Evolutionary conservation across 192 early-diverging fungal genomes (phyloP).

Genomic region (Entomortierella parvispora): DNA sequence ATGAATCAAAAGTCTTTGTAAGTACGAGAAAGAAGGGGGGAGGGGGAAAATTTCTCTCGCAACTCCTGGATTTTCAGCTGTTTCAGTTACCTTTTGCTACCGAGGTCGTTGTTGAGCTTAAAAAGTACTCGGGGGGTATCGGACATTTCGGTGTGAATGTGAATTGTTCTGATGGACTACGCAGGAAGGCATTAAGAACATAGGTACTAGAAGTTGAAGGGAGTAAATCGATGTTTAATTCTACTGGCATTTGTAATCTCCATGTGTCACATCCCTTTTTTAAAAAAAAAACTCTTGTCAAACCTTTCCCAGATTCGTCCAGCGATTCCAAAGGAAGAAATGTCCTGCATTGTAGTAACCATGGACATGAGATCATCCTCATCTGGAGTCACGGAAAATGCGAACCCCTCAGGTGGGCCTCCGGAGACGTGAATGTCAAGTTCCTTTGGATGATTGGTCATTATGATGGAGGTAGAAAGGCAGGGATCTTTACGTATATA

Average conservation of each 20-base stretch:
- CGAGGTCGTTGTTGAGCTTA: neutral
- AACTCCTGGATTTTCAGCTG: neutral
- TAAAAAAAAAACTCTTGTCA: no score
- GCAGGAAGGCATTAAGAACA: constrained; percentile 50
- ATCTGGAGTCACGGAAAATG: neutral
- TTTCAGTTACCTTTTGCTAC: no score
- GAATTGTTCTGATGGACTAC: constrained; percentile 27
- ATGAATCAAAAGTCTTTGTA: neutral
- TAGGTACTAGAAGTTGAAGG: constrained; percentile 55
- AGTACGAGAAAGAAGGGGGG: no score
- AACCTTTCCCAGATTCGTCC: constrained; percentile 67
- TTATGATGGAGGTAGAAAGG: no score
- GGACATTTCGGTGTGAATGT: constrained; percentile 43
- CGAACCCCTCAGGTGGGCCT: constrained; percentile 21
- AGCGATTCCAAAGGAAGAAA: constrained; percentile 59
- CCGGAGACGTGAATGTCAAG: constrained; percentile 28
- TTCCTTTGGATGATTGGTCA: constrained; percentile 35
- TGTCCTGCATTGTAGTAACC: constrained; percentile 52
- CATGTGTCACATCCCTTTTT: no score
- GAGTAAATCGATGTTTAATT: neutral
- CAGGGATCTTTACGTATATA: no score
- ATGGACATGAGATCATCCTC: constrained; percentile 3
- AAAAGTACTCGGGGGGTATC: constrained; percentile 54
- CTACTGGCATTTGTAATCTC: no score
- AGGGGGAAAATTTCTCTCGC: neutral